A percentile compares a stretch with the other conserved stretches of the same genome.
Conservation (phyloP, 2,329 filamentous ascomycete genomes). For the Fusarium fujikuroi region DNA sequence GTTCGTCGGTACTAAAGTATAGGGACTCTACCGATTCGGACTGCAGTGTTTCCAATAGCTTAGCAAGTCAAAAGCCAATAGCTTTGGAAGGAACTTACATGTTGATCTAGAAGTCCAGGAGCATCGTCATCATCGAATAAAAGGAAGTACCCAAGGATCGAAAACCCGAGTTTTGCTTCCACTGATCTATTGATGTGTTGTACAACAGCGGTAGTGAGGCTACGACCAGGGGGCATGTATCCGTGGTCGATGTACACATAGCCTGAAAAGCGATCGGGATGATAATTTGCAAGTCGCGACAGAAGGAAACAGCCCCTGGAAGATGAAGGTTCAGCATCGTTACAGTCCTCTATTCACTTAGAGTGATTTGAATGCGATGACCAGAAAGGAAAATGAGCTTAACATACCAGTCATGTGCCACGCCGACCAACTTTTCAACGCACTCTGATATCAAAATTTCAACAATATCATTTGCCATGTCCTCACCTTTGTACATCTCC, state of each 20-base stretch:
- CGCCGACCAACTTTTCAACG: accelerated
- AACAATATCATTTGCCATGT: background rate
- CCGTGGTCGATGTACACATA: background rate
- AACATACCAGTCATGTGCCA: background rate
- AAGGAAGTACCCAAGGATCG: background rate
- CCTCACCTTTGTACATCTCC: background rate
- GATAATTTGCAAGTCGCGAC: background rate
- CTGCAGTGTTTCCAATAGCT: accelerated
- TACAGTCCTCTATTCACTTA: accelerated
- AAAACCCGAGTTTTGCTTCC: background rate
- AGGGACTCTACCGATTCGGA: background rate
- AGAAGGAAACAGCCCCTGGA: background rate
- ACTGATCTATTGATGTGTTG: background rate
- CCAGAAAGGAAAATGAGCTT: accelerated
- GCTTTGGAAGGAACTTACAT: background rate
- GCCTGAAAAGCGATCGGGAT: background rate
- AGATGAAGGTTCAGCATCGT: accelerated
- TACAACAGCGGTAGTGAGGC: background rate
- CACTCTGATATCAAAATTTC: background rate
- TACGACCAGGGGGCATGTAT: background rate
- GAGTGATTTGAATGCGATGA: accelerated
- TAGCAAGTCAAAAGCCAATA: background rate
- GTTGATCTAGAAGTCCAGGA: background rate
- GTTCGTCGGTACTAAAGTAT: background rate
- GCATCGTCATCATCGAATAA: background rate